A percentile compares a stretch with the other conserved stretches of the same genome.
phyloP scores from a whole-genome alignment of 2,329 filamentous ascomycete species.

The Pestalotiopsis sp. region DNA sequence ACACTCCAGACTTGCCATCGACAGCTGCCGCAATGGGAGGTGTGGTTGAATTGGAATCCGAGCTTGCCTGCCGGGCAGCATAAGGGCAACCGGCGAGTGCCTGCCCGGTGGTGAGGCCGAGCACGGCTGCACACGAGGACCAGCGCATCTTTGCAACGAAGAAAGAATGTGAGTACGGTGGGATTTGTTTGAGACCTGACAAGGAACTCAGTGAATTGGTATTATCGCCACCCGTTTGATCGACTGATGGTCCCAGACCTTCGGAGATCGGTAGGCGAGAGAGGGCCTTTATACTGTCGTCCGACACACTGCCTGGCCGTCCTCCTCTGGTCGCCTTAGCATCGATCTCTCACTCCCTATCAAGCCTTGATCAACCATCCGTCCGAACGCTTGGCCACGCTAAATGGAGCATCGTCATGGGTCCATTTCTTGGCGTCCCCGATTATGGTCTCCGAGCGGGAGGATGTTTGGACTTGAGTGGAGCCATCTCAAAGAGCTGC shows the following conservation, averaged over 20 bases:
- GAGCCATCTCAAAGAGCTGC: background rate
- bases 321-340: background rate
- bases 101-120: background rate
- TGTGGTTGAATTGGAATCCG: background rate
- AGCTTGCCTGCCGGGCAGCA: background rate
- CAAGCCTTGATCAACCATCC: background rate
- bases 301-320: background rate
- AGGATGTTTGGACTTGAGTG: background rate
- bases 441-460: background rate
- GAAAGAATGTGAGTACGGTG: background rate
- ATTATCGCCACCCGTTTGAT: background rate
- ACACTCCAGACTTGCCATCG: constrained; percentile 11
- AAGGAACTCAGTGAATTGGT: background rate
- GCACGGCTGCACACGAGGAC: background rate
- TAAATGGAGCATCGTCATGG: background rate
- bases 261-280: background rate
- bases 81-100: background rate
- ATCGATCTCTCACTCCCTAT: background rate
- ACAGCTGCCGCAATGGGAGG: background rate
- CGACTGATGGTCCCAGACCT: background rate
- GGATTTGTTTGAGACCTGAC: background rate
- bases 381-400: background rate
- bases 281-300: background rate
- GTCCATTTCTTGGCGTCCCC: background rate
- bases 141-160: background rate